A percentile compares a stretch with the other conserved stretches of the same genome.
Evolutionary conservation across 2,329 filamentous ascomycete genomes (phyloP).

Genomic region (Waltergamsia citrina): DNA sequence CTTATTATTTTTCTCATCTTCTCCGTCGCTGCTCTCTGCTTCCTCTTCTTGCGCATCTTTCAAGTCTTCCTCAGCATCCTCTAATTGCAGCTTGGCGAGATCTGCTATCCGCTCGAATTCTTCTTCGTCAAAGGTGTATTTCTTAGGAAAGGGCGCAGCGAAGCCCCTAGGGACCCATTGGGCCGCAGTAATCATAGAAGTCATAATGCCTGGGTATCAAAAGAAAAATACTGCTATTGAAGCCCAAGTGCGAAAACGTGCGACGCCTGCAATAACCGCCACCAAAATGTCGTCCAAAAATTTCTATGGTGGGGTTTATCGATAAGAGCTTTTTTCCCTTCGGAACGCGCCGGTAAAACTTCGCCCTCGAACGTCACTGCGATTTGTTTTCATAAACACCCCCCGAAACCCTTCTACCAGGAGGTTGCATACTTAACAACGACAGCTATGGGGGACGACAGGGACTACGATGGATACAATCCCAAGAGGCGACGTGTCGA

Average conservation of each 20-base stretch:
- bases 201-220: slow-evolving; percentile 19
- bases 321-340: slow-evolving; percentile 18
- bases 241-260: no score
- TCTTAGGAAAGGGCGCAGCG: slow-evolving; percentile 64
- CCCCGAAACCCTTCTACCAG: not conserved
- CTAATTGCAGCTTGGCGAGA: slow-evolving; percentile 69
- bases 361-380: not conserved
- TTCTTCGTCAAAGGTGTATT: slow-evolving; percentile 66
- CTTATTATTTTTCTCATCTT: slow-evolving; percentile 8
- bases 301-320: slow-evolving; percentile 28
- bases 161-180: slow-evolving; percentile 71
- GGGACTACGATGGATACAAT: slow-evolving; percentile 26
- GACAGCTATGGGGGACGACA: slow-evolving; percentile 20
- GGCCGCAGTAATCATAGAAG: slow-evolving; percentile 71
- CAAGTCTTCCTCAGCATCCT: slow-evolving; percentile 84
- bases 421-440: not conserved
- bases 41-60: slow-evolving; percentile 53
- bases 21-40: slow-evolving; percentile 12
- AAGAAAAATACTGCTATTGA: no score
- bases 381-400: not conserved
- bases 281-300: slow-evolving; percentile 20
- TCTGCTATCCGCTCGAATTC: slow-evolving; percentile 69
- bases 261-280: slow-evolving; percentile 6
- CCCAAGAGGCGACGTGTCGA: slow-evolving; percentile 28
- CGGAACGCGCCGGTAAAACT: slow-evolving; percentile 7